A percentile compares a stretch with the other conserved stretches of the same genome.
Evolutionary conservation across 371 early-diverging fungal genomes (phyloP).

Genomic region (Mortierella polycephala): DNA sequence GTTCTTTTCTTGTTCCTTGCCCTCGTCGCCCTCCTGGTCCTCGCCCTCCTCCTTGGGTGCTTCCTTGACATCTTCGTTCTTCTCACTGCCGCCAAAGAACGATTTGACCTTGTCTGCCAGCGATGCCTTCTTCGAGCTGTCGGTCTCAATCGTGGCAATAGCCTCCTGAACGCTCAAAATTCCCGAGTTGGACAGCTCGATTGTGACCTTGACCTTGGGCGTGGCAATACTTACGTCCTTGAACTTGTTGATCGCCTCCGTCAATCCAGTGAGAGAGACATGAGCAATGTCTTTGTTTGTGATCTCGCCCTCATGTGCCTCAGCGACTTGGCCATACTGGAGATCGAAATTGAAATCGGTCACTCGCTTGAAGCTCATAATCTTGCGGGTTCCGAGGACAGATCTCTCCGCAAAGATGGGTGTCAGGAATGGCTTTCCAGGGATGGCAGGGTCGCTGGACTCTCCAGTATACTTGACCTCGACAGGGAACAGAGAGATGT

Average conservation of each 20-base stretch:
- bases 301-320: constrained; percentile 52
- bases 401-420: constrained; percentile 74
- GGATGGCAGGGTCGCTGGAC: constrained; percentile 52
- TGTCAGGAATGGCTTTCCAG: constrained; percentile 57
- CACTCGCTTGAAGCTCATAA: constrained; percentile 83
- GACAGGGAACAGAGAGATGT: constrained; percentile 80
- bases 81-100: constrained; percentile 74
- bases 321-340: constrained; percentile 63
- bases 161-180: constrained; percentile 73
- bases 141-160: constrained; percentile 59
- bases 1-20: constrained; percentile 31
- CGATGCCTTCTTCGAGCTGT: constrained; percentile 56
- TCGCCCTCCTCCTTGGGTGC: constrained; percentile 32
- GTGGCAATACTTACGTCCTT: constrained; percentile 66
- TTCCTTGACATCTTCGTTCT: constrained; percentile 46
- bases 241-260: constrained; percentile 74
- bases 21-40: constrained; percentile 29
- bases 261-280: constrained; percentile 78
- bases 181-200: constrained; percentile 78
- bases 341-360: constrained; percentile 85
- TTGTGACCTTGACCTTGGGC: constrained; percentile 84
- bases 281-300: constrained; percentile 63
- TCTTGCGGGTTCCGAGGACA: constrained; percentile 80
- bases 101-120: constrained; percentile 75
- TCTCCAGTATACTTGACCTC: constrained; percentile 79